Evolutionary conservation across 2,329 filamentous ascomycete species (phyloP), one percentile per base, ranked within the genome.

Genomic region (Pseudogymnoascus verrucosus): DNA sequence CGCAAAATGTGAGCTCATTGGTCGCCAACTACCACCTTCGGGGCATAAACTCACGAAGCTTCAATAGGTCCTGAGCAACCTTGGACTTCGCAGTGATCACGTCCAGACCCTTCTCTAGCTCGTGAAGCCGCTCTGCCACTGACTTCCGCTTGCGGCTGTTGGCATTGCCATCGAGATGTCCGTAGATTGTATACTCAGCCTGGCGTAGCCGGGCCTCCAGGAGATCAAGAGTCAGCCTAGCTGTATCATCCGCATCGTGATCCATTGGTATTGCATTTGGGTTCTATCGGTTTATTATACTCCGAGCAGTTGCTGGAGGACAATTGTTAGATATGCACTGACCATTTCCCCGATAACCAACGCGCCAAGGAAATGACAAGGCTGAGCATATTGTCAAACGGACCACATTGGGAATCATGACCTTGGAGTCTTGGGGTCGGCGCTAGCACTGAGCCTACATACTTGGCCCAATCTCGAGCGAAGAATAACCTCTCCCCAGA

Each of bases 51-150:
- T 61, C 60, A 74, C 73, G 68, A 44, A 74, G 66, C 36, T 66
- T 67, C n/a, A 74, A 61, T 5, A 74, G 65, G 61, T 74, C 72
- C 54, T 74, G 71, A 26, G 73, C 64, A 11, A 71, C 69, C 63
- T 67, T 68, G 23, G 71, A 73, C 39, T 69, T 73, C 2, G 71
- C 68, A 28, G 51, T 54, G 19, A 63, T 37, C 42, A 21, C 19
- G 26, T 65, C 40, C 16, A 65, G 62, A 5, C 37, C 34, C 19
- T 60, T 37, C 37, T 65, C 64, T 12, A 65, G 39, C 31, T 60
- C 64, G n/a, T 37, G 23, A 2, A 65, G 47, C 16, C 64, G 23
- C 40, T 57, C 37, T 21, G 61, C 23, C 23, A 51, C 61, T 6
- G 61, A 31, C 61, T 44, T 62, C 42, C 21, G 37, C 28, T 62